Evolutionary conservation across 352 stramenopile genomes (phyloP).

Genomic region (Vaucheria bursata): DNA sequence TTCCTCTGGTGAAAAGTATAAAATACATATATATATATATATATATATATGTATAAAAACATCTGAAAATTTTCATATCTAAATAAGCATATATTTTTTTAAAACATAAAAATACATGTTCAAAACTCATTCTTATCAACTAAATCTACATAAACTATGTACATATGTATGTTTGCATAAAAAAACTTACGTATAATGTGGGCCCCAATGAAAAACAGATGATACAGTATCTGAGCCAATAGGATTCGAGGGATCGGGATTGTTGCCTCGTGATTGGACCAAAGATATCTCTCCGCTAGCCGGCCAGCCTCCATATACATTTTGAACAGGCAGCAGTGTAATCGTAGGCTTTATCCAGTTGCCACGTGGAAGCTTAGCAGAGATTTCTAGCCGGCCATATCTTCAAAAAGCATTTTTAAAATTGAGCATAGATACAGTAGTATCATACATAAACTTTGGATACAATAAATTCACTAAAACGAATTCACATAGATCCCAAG

Average conservation of each 20-base stretch:
- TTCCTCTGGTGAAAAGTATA: too few relatives aligned
- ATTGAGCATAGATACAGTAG: slow-evolving; percentile 9
- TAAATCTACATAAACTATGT: too few relatives aligned
- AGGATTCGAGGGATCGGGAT: too few relatives aligned
- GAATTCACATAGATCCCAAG: not conserved
- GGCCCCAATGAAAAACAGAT: slow-evolving; percentile 19
- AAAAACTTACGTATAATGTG: slow-evolving; percentile 24
- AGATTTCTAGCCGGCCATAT: slow-evolving; percentile 49
- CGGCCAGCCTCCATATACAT: slow-evolving; percentile 50
- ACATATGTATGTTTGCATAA: not conserved
- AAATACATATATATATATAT: too few relatives aligned
- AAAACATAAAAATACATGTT: too few relatives aligned
- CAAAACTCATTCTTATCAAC: too few relatives aligned
- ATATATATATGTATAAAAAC: too few relatives aligned
- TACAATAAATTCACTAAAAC: slow-evolving; percentile 6
- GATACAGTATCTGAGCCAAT: slow-evolving; percentile 13
- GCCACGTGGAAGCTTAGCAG: slow-evolving; percentile 49
- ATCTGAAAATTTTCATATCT: too few relatives aligned
- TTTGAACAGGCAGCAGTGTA: slow-evolving; percentile 51
- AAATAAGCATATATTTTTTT: too few relatives aligned
- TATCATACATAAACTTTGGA: slow-evolving; percentile 6
- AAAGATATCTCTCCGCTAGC: slow-evolving; percentile 52
- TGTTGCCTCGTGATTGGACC: slow-evolving; percentile 36
- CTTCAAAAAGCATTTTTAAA: slow-evolving; percentile 24
- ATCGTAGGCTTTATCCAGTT: slow-evolving; percentile 53